phyloP scores from a whole-genome alignment of 1,139 yeast genomes.

The Candida sp. region DNA sequence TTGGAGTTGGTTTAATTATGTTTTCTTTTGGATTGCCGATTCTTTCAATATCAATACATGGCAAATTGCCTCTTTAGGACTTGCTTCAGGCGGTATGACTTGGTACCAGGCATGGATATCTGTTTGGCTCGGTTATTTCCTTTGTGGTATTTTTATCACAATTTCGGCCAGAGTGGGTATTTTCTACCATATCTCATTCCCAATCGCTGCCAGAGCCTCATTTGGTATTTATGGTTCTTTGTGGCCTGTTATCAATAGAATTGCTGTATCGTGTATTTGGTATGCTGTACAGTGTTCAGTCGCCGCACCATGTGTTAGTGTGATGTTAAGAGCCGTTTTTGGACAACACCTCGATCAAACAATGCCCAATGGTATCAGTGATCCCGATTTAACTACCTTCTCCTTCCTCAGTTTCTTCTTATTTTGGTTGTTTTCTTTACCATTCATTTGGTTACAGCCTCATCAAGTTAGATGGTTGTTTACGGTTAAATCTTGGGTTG shows the following conservation, averaged over 20 bases:
- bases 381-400: conserved; percentile 52
- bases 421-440: conserved; percentile 74
- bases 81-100: conserved; percentile 61
- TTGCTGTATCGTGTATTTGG: conserved; percentile 83
- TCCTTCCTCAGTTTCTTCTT: conserved; percentile 71
- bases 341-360: conserved; percentile 51
- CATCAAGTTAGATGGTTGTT: conserved; percentile 79
- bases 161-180: conserved; percentile 70
- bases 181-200: conserved; percentile 73
- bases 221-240: conserved; percentile 78
- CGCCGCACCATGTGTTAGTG: conserved; percentile 78
- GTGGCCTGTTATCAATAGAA: conserved; percentile 80
- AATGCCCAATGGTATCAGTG: conserved; percentile 50
- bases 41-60: conserved; percentile 86
- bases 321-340: conserved; percentile 67
- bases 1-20: conserved; percentile 81
- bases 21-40: conserved; percentile 83
- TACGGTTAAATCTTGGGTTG: conserved; percentile 71
- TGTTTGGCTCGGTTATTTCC: conserved; percentile 70
- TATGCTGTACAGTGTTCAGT: conserved; percentile 80
- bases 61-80: conserved; percentile 87
- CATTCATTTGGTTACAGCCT: conserved; percentile 78
- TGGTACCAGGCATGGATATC: conserved; percentile 94
- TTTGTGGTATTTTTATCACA: conserved; percentile 61
- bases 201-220: conserved; percentile 68